phyloP scores from a whole-genome alignment of 345 rosid species.

The Punica granatum region DNA sequence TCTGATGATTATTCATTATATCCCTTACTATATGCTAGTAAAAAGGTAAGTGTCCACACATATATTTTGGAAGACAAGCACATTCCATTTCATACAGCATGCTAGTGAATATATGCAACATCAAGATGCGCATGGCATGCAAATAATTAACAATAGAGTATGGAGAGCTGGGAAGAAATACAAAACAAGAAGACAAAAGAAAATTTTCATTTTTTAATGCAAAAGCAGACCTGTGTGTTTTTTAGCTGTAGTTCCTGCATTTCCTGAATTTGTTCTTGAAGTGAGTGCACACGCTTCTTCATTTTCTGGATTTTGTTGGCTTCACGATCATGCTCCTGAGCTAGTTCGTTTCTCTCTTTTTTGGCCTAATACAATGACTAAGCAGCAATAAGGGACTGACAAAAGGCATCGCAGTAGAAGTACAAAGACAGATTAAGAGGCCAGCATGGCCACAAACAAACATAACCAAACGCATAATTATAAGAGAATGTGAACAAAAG shows the following conservation, averaged over 20 bases:
- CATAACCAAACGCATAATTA: not conserved
- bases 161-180: not conserved
- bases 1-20: not conserved
- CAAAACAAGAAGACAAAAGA: not conserved
- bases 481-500: not conserved
- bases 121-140: not conserved
- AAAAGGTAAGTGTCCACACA: not conserved
- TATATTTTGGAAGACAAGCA: not conserved
- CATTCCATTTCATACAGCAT: not conserved
- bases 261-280: conserved; percentile 62
- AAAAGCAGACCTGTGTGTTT: conserved; percentile 69
- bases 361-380: conserved; percentile 36
- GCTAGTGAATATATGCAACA: not conserved
- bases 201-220: not conserved
- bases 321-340: conserved; percentile 39
- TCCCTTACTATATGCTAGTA: not conserved
- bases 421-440: not conserved
- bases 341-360: conserved; percentile 48
- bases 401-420: not conserved
- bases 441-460: not conserved
- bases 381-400: not conserved
- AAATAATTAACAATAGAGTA: not conserved
- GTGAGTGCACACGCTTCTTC: conserved; percentile 33
- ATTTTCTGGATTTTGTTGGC: conserved; percentile 30
- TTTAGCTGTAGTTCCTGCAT: conserved; percentile 61